A percentile compares a stretch with the other conserved stretches of the same genome.
Conservation (phyloP, 2,329 filamentous ascomycete species). For the Cryphonectria carpinicola region DNA sequence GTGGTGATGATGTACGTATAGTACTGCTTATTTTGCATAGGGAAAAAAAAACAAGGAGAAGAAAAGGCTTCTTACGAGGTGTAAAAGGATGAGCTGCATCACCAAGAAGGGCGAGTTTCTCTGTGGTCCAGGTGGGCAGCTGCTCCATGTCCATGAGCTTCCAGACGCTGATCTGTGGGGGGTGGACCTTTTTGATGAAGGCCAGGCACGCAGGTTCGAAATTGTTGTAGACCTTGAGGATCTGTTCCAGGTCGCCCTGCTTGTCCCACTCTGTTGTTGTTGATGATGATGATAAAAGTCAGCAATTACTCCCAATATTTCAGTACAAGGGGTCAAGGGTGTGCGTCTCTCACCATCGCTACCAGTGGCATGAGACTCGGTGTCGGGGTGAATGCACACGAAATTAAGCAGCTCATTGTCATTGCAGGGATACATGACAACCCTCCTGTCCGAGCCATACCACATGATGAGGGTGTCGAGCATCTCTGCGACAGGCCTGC, state of each 20-base stretch:
- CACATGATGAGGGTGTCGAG: conserved; percentile 43
- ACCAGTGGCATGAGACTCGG: conserved; percentile 40
- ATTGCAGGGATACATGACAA: conserved; percentile 53
- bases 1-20: neutral
- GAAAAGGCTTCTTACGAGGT: conserved; percentile 48
- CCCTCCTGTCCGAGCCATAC: conserved; percentile 45
- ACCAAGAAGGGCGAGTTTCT: conserved; percentile 60
- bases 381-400: conserved; percentile 55
- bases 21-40: too few relatives aligned
- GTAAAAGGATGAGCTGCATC: conserved; percentile 72
- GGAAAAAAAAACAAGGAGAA: conserved; percentile 2
- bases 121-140: conserved; percentile 58
- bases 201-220: conserved; percentile 47
- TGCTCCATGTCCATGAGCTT: conserved; percentile 64
- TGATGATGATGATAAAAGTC: neutral
- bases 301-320: conserved; percentile 13
- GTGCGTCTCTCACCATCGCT: conserved; percentile 37
- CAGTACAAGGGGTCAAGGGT: neutral
- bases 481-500: conserved; percentile 38
- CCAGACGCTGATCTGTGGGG: conserved; percentile 57
- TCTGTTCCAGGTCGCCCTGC: conserved; percentile 40
- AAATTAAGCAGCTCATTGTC: conserved; percentile 52
- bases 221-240: conserved; percentile 45
- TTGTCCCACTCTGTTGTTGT: conserved; percentile 44
- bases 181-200: conserved; percentile 48